Evolutionary conservation across 768 basidiomycete species (phyloP), one percentile per base, ranked within the genome.

Genomic region (Psilocybe cubensis): DNA sequence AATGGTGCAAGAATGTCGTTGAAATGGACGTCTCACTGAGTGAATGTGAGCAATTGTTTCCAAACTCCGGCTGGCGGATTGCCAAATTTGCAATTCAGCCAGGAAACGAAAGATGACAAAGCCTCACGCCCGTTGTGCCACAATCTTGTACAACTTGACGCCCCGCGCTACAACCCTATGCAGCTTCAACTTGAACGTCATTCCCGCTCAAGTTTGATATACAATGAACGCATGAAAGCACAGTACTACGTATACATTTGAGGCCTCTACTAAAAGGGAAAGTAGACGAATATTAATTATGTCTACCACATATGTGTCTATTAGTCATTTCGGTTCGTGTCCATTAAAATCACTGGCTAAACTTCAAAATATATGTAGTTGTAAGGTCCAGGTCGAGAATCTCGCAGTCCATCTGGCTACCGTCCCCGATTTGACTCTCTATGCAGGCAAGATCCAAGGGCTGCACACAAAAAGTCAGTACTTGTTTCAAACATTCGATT

Each of bases 361-460:
- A 58, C 52, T 72, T 73, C 63, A 82, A 63, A 57, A 67, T 69
- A 54, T 75, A 68, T 21, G 62, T 63, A 20, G 64, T 63, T 42
- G 70, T 70, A 10, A 52, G 63, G 58, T 79, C 76, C 66, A 83
- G 62, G 56, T 88, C 80, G 17, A 94, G 65, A 54, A 98, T 83
- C 72, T 99, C 94, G 69, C 96, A 98, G 72, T 99, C 97, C 20
- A 83, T 77, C 56, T 67, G 67, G 48, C 85, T 82, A 1, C 90
- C 90, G 56, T 91, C 82, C 5, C 94, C 94, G 52, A 96, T 87
- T 71, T 98, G 96, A 21, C 94, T 92, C 73, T 98, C 96, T 8
- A 98, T 84, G 66, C 96, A 98, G 8, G 92, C 80, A 62, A 94
- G 83, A 64, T 94, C 92, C 73, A 94, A 81, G 10, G 77, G 70